Evolutionary conservation across 2,329 filamentous ascomycete genomes (phyloP).

Genomic region (Alternaria incomplexa): DNA sequence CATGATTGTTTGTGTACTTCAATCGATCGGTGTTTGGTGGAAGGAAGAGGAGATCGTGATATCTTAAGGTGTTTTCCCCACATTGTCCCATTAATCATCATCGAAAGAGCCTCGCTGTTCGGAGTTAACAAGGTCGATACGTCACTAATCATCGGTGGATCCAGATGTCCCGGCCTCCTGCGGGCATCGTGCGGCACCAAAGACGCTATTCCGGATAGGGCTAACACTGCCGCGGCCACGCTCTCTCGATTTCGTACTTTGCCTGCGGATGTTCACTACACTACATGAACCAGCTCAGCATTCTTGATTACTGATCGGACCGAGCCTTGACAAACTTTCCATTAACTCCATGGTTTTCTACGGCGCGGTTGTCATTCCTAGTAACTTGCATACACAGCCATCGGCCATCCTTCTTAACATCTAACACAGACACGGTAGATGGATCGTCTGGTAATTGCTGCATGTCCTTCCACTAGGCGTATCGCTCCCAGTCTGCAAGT

Average conservation of each 20-base stretch:
- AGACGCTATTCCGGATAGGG: neutral
- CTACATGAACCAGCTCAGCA: neutral
- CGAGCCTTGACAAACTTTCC: neutral
- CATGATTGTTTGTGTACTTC: conserved; percentile 19
- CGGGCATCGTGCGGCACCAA: neutral
- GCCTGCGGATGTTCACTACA: neutral
- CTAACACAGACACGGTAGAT: conserved; percentile 59
- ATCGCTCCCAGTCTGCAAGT: conserved; percentile 60
- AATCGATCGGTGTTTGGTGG: neutral
- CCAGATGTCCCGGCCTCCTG: neutral
- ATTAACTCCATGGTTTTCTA: neutral
- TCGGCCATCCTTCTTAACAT: neutral
- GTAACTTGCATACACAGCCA: neutral
- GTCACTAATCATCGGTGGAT: conserved; percentile 14
- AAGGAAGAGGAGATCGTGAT: neutral
- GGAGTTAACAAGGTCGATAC: conserved; percentile 8
- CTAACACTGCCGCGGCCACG: conserved; percentile 6
- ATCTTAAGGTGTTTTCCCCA: neutral
- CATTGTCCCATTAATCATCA: conserved; percentile 6
- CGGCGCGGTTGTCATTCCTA: neutral
- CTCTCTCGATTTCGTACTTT: neutral
- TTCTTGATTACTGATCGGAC: neutral
- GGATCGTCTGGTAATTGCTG: conserved; percentile 62
- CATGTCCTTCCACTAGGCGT: conserved; percentile 58
- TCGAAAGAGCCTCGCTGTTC: neutral